Conservation (phyloP, 164 flowering plant genomes). For the Akebia trifoliata region DNA sequence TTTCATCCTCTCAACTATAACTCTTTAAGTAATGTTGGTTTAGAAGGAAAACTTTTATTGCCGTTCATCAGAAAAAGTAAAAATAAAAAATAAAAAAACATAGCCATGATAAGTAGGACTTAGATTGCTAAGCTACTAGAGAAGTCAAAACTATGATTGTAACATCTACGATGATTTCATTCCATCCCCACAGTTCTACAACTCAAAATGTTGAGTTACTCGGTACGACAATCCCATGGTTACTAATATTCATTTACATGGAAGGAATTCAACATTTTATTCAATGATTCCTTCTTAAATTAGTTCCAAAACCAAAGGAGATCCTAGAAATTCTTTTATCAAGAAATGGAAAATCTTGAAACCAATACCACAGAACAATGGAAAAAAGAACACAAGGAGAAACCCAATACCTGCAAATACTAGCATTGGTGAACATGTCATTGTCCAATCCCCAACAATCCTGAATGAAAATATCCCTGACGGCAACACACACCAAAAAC, state of each 20-base stretch:
- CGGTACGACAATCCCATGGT: background rate
- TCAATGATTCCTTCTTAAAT: background rate
- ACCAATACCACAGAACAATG: too few species aligned
- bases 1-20: too few species aligned
- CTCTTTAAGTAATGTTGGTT: too few species aligned
- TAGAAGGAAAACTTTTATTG: too few species aligned
- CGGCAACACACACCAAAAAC: conserved; percentile 59
- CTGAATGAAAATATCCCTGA: conserved; percentile 52
- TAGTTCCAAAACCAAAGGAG: background rate
- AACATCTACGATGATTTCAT: background rate
- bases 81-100: too few species aligned
- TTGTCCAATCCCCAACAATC: conserved; percentile 90
- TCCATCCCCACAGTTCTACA: background rate
- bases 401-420: conserved; percentile 74
- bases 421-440: conserved; percentile 55
- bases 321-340: background rate
- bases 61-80: too few species aligned
- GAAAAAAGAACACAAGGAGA: too few species aligned
- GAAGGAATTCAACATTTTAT: background rate
- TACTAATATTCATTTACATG: background rate
- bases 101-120: too few species aligned
- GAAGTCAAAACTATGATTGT: too few species aligned
- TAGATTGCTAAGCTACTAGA: too few species aligned
- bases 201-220: too few species aligned
- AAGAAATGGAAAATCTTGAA: background rate